Conservation (phyloP, 116 monocot species). For the Thalassia testudinum region DNA sequence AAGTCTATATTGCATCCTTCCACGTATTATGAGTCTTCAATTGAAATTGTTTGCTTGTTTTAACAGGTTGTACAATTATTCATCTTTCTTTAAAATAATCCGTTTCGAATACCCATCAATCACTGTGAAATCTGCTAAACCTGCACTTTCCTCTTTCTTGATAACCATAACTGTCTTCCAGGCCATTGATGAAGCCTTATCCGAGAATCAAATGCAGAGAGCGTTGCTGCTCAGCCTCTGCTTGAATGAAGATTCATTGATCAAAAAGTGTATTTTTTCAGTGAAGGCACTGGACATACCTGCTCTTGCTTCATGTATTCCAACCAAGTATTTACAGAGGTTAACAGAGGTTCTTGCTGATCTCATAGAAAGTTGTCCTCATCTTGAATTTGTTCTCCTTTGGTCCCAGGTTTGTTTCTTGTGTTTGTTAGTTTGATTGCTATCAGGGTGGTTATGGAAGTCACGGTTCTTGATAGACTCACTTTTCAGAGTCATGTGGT, state of each 20-base stretch:
- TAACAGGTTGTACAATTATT: too few species aligned
- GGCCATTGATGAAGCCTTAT: conserved; percentile 73
- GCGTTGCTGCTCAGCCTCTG: conserved; percentile 83
- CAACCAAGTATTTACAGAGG: conserved; percentile 77
- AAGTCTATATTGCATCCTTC: too few species aligned
- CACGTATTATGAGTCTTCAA: too few species aligned
- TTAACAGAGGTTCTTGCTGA: conserved; percentile 75
- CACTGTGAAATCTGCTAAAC: too few species aligned
- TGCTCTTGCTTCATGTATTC: conserved; percentile 54
- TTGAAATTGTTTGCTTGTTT: too few species aligned
- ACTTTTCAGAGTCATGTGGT: neutral
- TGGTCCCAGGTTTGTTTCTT: conserved; percentile 76
- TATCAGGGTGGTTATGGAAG: neutral
- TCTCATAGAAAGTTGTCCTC: conserved; percentile 81
- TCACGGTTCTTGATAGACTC: neutral
- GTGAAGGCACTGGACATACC: conserved; percentile 61
- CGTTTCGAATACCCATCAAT: too few species aligned
- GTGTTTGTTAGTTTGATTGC: neutral
- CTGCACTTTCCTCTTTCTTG: too few species aligned
- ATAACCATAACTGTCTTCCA: conserved; percentile 9
- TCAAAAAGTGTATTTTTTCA: conserved; percentile 76
- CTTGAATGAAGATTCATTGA: conserved; percentile 89
- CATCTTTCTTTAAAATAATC: too few species aligned
- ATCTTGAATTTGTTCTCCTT: conserved; percentile 78
- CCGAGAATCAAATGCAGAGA: conserved; percentile 38